Evolutionary conservation across 495 filamentous ascomycete genomes (phyloP), one percentile per base, ranked within the genome.

Genomic region (Podospora sp.): DNA sequence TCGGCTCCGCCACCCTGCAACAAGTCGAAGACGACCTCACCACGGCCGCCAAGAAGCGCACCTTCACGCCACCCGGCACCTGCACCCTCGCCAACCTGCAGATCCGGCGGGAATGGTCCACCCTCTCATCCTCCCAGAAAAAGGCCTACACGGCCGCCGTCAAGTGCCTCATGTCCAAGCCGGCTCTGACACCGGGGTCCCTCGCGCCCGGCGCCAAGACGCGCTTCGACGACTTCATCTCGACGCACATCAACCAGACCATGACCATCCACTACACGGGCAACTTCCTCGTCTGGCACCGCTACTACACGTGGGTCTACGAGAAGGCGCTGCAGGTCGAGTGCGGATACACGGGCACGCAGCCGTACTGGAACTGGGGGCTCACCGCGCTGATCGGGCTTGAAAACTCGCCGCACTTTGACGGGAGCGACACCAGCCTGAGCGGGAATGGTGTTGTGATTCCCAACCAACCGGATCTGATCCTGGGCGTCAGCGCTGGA

Each of bases 221-320:
- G 18, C 79, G 86, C 20, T 89, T 84, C 66, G 90, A 92, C 77
- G 89, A 92, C 72, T 91, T 92, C 68, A 81, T 88, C 29, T 86
- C 82, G 11, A 82, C 81, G 6, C 90, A 92, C 74, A 88, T 90
- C 72, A 83, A 84, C 65, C 81, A 90, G 70, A 87, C 87, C 3
- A 65, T 78, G 27, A 68, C 70, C 1, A 90, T 91, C 58, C 89
- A 91, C 70, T 84, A 78, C 58, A 86, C 85, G 12, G 88, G 87
- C 14, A 86, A 84, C 63, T 90, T 92, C 74, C 76, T 91, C 12
- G 74, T 84, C 4, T 92, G 89, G 88, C 90, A 92, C 71, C 81
- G 90, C 21, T 88, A 90, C 71, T 91, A 84, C 72, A 81, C 84
- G 51, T 86, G 77, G 73, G 73, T 79, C 5, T 91, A 87, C 67